These are phyloP conservation scores for Neurospora crassa DNA, from an alignment of 2,329 filamentous ascomycete genomes.

Conservation along the genomic window DNA sequence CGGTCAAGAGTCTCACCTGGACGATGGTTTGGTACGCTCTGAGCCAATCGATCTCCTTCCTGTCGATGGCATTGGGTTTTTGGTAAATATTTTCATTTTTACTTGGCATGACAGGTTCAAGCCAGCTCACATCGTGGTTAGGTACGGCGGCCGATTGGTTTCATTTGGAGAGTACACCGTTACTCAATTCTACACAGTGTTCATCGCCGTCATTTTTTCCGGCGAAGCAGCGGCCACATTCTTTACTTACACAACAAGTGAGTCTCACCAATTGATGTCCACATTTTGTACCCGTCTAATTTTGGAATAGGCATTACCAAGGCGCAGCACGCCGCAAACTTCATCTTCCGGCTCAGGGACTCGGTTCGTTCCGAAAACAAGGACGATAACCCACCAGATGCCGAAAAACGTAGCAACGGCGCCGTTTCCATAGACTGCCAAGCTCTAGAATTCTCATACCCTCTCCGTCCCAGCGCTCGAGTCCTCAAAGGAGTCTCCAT, in stretches of 20 bases:
- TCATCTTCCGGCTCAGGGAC: conserved; percentile 33
- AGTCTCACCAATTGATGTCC: neutral
- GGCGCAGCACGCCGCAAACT: conserved; percentile 37
- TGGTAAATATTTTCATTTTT: conserved; percentile 6
- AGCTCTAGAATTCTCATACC: conserved; percentile 55
- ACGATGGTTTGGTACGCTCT: conserved; percentile 33
- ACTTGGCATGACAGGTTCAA: neutral
- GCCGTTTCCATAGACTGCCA: conserved; percentile 35
- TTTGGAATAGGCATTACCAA: conserved; percentile 32
- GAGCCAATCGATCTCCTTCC: conserved; percentile 28
- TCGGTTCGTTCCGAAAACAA: conserved; percentile 8
- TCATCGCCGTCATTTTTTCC: conserved; percentile 39
- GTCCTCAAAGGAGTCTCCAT: conserved; percentile 31
- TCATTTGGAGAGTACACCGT: conserved; percentile 36
- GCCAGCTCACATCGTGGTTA: neutral
- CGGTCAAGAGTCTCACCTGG: conserved; percentile 21
- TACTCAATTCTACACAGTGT: conserved; percentile 39
- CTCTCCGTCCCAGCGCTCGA: conserved; percentile 31
- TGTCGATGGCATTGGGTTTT: conserved; percentile 5
- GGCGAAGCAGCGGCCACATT: conserved; percentile 31
- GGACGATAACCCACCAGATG: conserved; percentile 5
- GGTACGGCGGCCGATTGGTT: conserved; percentile 28
- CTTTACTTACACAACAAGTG: conserved; percentile 38
- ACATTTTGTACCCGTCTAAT: neutral
- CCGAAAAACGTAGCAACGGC: neutral